phyloP scores from a whole-genome alignment of 1,284 basidiomycete species.

The Peniophora sp. region DNA sequence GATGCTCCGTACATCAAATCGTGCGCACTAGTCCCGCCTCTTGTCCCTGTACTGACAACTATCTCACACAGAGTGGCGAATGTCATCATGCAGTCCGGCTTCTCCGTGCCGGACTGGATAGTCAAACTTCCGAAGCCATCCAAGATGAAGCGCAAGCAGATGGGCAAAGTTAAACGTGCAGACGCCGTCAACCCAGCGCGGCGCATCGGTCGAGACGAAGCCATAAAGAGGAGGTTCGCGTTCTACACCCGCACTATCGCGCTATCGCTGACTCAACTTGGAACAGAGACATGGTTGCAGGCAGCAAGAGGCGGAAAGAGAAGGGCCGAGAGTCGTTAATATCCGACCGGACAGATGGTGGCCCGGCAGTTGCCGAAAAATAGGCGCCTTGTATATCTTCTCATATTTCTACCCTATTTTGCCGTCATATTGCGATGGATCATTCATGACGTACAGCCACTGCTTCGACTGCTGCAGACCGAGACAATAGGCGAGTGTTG shows the following conservation, averaged over 20 bases:
- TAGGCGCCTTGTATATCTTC: no score
- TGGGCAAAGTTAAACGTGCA: constrained; percentile 80
- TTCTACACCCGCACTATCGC: constrained; percentile 5
- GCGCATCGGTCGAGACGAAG: constrained; percentile 63
- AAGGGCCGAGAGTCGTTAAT: constrained; percentile 15
- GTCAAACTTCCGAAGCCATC: constrained; percentile 80
- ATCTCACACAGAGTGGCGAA: constrained; percentile 78
- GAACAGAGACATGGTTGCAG: constrained; percentile 64
- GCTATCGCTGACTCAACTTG: constrained; percentile 1
- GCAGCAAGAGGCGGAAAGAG: constrained; percentile 54
- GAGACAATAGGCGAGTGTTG: no score
- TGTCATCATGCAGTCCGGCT: constrained; percentile 86
- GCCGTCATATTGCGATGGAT: no score
- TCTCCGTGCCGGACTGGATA: constrained; percentile 87
- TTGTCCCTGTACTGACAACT: constrained; percentile 7
- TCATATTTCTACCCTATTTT: no score
- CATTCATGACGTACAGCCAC: no score
- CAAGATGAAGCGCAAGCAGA: constrained; percentile 78
- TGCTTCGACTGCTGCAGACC: no score
- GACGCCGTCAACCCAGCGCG: constrained; percentile 69
- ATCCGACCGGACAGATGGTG: no score
- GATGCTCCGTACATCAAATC: constrained; percentile 89
- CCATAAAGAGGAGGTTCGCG: constrained; percentile 63
- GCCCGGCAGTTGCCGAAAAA: no score
- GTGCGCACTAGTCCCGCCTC: constrained; percentile 36